phyloP scores from a whole-genome alignment of 2,329 filamentous ascomycete genomes.

The Colletotrichum horii region DNA sequence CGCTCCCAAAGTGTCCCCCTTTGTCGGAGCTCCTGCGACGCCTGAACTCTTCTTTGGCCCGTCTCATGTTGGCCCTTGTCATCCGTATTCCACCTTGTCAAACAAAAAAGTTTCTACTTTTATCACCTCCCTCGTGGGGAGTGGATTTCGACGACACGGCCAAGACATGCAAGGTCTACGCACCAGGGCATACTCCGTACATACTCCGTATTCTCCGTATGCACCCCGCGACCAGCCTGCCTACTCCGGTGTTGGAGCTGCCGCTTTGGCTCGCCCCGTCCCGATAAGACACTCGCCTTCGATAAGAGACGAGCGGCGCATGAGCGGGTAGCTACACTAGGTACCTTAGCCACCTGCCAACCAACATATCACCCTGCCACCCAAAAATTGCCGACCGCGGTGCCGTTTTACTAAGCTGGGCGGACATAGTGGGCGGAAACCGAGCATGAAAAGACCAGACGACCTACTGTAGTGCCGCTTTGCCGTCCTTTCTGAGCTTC shows the following conservation, averaged over 20 bases:
- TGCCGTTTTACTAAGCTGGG: not conserved
- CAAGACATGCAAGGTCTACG: not conserved
- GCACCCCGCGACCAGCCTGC: not conserved
- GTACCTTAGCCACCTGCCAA: not conserved
- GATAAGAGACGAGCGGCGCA: not conserved
- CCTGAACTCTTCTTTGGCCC: not conserved
- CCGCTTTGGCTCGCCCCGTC: not conserved
- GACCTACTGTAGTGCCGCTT: not conserved
- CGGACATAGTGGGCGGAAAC: slow-evolving; percentile 6
- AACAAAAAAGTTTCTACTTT: not conserved
- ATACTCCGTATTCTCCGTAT: not conserved
- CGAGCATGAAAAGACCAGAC: not conserved
- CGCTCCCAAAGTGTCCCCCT: not conserved
- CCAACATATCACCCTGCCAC: not conserved
- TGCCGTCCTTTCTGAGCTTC: not conserved
- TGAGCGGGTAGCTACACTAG: not conserved
- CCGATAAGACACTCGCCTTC: slow-evolving; percentile 1
- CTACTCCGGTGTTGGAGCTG: not conserved
- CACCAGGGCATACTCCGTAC: not conserved
- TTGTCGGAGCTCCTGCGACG: not conserved
- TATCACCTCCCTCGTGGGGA: not conserved
- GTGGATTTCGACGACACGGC: not conserved
- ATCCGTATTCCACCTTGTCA: not conserved
- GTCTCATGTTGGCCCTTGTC: not conserved
- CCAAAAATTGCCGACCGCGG: not conserved